These are phyloP conservation scores for Phycomyces nitens DNA, from an alignment of 192 early-diverging fungal genomes.

Conservation along the genomic window DNA sequence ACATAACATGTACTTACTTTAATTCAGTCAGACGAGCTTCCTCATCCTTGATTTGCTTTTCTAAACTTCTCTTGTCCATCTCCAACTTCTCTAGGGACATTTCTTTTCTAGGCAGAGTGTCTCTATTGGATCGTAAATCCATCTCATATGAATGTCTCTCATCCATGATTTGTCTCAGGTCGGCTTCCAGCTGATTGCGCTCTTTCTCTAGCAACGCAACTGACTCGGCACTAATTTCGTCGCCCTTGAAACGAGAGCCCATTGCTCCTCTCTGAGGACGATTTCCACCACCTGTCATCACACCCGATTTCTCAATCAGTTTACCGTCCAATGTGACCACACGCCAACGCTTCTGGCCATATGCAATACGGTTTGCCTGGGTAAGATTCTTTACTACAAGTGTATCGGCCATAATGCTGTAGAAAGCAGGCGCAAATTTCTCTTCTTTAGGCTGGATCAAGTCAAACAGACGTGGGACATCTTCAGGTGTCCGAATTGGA, in stretches of 20 bases:
- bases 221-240: conserved; percentile 49
- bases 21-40: conserved; percentile 58
- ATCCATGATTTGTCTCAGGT: conserved; percentile 47
- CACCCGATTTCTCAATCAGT: conserved; percentile 86
- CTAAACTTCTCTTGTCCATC: conserved; percentile 67
- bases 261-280: conserved; percentile 79
- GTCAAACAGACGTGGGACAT: conserved; percentile 87
- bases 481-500: conserved; percentile 66
- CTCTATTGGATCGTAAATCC: conserved; percentile 48
- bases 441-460: conserved; percentile 74
- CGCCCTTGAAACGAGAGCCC: conserved; percentile 69
- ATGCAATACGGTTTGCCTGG: conserved; percentile 87
- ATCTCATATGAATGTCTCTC: conserved; percentile 38
- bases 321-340: conserved; percentile 93
- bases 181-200: conserved; percentile 53
- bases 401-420: conserved; percentile 80
- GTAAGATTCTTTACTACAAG: conserved; percentile 80
- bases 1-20: no score
- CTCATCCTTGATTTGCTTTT: conserved; percentile 65
- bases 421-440: conserved; percentile 80
- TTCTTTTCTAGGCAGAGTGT: conserved; percentile 55
- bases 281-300: conserved; percentile 90
- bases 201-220: conserved; percentile 58
- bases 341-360: conserved; percentile 74
- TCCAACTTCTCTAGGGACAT: conserved; percentile 62